Percentiles rank a stretch among this genome's conserved stretches.
phyloP scores from a whole-genome alignment of 371 early-diverging fungal species.

The Parasitella parasitica region DNA sequence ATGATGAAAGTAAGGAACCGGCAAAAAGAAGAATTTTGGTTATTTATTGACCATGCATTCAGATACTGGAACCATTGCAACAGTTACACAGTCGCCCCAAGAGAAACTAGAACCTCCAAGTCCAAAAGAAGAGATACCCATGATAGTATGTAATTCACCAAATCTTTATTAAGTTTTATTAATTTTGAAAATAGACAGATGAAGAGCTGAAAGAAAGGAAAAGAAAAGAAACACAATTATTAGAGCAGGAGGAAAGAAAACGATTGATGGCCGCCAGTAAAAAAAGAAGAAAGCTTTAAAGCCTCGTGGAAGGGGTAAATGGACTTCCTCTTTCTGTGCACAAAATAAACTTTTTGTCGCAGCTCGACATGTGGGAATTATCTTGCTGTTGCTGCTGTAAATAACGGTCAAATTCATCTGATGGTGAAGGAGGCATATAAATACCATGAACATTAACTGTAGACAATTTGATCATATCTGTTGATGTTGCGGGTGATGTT shows the following conservation, averaged over 20 bases:
- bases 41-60: neutral
- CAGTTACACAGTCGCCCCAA: conserved; percentile 2
- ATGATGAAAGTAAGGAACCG: neutral
- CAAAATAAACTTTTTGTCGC: neutral
- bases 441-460: conserved; percentile 43
- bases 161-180: neutral
- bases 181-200: neutral
- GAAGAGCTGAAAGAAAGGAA: neutral
- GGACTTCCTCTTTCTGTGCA: neutral
- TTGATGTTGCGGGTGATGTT: neutral
- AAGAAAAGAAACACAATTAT: neutral
- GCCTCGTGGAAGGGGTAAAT: conserved; percentile 6
- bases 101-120: neutral
- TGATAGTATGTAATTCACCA: neutral
- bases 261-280: neutral
- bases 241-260: neutral
- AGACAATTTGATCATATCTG: conserved; percentile 37
- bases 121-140: neutral
- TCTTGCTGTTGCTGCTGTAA: neutral
- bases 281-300: conserved; percentile 1
- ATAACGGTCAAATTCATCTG: conserved; percentile 2
- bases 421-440: conserved; percentile 42
- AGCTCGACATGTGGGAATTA: neutral
- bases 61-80: neutral
- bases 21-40: neutral